Base-by-base conservation (phyloP, 1,284 basidiomycete species). In the Omphalotus olearius region DNA sequence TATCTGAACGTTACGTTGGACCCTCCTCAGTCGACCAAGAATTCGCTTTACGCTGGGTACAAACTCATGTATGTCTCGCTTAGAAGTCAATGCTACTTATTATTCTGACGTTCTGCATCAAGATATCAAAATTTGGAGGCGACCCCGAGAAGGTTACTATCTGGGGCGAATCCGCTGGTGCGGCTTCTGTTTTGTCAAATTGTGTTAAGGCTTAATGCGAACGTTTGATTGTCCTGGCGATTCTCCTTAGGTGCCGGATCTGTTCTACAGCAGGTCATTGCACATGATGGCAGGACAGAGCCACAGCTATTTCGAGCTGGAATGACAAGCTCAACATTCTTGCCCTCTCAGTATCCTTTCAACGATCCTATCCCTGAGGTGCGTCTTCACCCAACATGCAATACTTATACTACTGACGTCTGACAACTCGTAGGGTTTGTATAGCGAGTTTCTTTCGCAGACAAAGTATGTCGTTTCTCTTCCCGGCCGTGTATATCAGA, bases 291-390 rank as follows among this genome's bases (percentile, higher is more conserved):
- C 2, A 60, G 64, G 26, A 71, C 69, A 0, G 57, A 61, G 10
- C 77, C 75, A 3, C 68, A 67, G 0, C 56, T 79, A 5, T 79
- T 78, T 62, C 62, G 64, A 49, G 65, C 55, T 7, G 76, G 73
- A 1, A 75, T 77, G 4, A 69, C 72, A 1, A 76, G 73, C 48
- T 79, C 76, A 0, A 62, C 66, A 0, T 76, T 69, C 59, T 54
- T 78, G 2, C 74, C 75, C 0, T 68, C 76, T 0, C 74, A 79
- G 51, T 79, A 78, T 47, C 43, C 54, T 1, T 78, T 68, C 57
- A 66, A 76, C 51, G 69, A 74, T 50, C 56, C 48, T 13, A 68
- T 77, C 45, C 70, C 73, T 1, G 71, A 78, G 64, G 76, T 75
- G 38, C 41, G 59, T n/a, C 17, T 13, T 14, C 5, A 23, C 5